phyloP scores from a whole-genome alignment of 202 grass and related monocot species.

The Tripidium arundinaceum region DNA sequence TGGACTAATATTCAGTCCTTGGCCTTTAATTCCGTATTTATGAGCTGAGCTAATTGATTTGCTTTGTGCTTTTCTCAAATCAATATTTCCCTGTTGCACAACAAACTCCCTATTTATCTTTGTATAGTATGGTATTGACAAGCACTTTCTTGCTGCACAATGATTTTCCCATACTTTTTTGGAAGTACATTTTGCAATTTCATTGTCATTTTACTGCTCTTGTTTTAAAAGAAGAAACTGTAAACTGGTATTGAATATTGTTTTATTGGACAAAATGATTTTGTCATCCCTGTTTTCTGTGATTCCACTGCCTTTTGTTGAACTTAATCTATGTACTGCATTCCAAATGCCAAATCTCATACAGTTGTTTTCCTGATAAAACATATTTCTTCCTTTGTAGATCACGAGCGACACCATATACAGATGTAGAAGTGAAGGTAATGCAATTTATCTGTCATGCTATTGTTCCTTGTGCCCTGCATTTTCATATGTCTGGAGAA shows the following conservation, averaged over 20 bases:
- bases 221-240: constrained; percentile 6
- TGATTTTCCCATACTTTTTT: neutral
- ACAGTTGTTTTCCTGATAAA: constrained; percentile 17
- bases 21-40: neutral
- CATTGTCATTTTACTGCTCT: neutral
- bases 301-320: neutral
- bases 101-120: neutral
- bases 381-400: constrained; percentile 35
- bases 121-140: neutral
- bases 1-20: constrained; percentile 15
- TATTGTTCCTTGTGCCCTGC: neutral
- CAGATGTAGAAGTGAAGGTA: constrained; percentile 97
- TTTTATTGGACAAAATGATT: neutral
- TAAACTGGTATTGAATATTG: neutral
- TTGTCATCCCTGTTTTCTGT: neutral
- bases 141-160: neutral
- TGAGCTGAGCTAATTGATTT: neutral
- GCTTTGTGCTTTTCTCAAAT: neutral
- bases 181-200: neutral
- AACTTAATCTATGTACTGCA: neutral
- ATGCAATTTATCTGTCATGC: neutral
- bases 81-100: neutral
- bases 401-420: constrained; percentile 67
- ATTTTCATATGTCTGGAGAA: constrained; percentile 8
- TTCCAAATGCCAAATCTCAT: neutral